phyloP scores from a whole-genome alignment of 352 stramenopile genomes.

The Phytophthora sp. region DNA sequence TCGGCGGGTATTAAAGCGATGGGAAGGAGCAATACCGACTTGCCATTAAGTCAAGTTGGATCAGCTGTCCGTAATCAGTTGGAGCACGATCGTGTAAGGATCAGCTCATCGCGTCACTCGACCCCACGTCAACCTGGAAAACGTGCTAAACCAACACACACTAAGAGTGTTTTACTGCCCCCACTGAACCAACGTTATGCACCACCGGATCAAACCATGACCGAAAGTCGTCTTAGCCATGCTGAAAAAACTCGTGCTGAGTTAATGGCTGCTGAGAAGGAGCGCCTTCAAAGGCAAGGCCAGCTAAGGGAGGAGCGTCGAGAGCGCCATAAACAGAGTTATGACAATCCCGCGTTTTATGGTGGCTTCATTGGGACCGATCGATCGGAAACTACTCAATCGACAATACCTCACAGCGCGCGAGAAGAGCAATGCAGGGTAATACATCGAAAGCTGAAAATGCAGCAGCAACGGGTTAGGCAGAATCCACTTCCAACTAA shows the following conservation, averaged over 20 bases:
- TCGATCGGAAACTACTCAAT: not conserved
- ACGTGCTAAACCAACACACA: not conserved
- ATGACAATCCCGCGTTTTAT: slow-evolving; percentile 1
- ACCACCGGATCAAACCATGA: slow-evolving; percentile 8
- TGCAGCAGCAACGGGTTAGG: not conserved
- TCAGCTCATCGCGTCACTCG: too few species aligned
- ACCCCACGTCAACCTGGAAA: too few species aligned
- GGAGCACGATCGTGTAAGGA: slow-evolving; percentile 6
- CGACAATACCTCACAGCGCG: too few species aligned
- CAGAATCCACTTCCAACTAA: slow-evolving; percentile 13
- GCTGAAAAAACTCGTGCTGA: slow-evolving; percentile 49
- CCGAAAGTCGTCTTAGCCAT: slow-evolving; percentile 41
- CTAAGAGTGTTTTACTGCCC: too few species aligned
- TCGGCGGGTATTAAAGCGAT: slow-evolving; percentile 6
- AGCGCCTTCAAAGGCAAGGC: slow-evolving; percentile 52
- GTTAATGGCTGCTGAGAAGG: slow-evolving; percentile 45
- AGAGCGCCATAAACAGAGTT: slow-evolving; percentile 33
- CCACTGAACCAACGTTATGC: slow-evolving; percentile 12
- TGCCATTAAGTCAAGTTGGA: slow-evolving; percentile 5
- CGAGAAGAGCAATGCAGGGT: too few species aligned
- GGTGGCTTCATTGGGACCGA: slow-evolving; percentile 9
- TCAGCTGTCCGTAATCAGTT: slow-evolving; percentile 21
- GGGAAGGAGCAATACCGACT: not conserved
- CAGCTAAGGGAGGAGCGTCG: slow-evolving; percentile 46
- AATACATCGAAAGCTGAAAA: slow-evolving; percentile 24